Evolutionary conservation across 768 basidiomycete genomes (phyloP), one percentile per base, ranked within the genome.

Genomic region (Podaxis carcinomalis): DNA sequence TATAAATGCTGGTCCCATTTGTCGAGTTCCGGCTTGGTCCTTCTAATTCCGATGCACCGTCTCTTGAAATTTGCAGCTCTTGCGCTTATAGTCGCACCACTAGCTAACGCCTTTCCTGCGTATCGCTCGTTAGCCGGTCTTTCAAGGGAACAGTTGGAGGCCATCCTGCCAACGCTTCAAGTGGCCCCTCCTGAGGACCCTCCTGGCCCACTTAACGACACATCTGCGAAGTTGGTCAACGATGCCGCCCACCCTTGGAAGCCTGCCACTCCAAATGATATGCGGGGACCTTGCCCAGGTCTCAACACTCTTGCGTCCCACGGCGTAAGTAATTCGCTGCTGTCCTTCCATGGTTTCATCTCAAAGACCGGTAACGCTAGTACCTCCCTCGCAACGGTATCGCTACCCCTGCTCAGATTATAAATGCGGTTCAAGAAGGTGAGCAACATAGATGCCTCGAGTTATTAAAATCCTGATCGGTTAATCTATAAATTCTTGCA

Each of bases 261-360:
- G 19, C 57, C 64, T 25, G 37, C 49, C 5, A 21, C 35, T 14
- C 53, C 51, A 11, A 53, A 40, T 0, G 66, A 63, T 23, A 56
- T 64, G 54, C 56, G 65, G 10, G 65, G 65, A 6, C 65, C 65
- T 4, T 66, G 65, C 37, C 65, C 65, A 27, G 65, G 65, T 19
- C 51, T 66, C 21, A 66, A 66, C 39, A 64, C 63, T 7, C 62
- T 66, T 6, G 65, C 65, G 10, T 57, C 53, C 14, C 65, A 65
- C 27, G 65, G 65, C 40, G 65, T 65, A 53, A 16, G 55, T 60
- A 25, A 16, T 6, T 13, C 56, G 28, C 47, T 16, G 19, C 23
- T 11, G 5, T 44, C n/a, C 46, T 25, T 21, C 13, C 39, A 23
- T 35, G 14, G 13, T 42, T 10, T 42, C 14, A 10, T 23, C 23